Evolutionary conservation across 257 asterid species (phyloP).

Genomic region (Linderniella brevidens): DNA sequence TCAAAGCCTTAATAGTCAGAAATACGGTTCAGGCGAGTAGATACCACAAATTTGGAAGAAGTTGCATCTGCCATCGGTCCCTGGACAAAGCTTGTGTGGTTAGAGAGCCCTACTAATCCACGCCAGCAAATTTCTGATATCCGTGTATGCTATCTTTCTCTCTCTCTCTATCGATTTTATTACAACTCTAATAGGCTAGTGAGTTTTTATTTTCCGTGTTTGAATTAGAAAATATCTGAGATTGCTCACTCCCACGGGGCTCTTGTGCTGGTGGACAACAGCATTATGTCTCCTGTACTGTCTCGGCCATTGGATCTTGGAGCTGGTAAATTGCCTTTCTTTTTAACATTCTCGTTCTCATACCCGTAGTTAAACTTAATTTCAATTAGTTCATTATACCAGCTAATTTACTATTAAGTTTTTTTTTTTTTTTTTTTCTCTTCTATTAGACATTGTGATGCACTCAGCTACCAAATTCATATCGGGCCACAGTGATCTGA

Average conservation of each 20-base stretch:
- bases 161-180: no score
- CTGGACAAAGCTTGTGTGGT: constrained; percentile 81
- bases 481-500: constrained; percentile 76
- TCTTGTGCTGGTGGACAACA: constrained; percentile 82
- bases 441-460: constrained; percentile 85
- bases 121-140: constrained; percentile 85
- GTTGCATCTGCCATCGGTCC: constrained; percentile 60
- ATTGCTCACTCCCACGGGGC: constrained; percentile 80
- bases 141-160: constrained; percentile 20
- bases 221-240: constrained; percentile 61
- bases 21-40: constrained; percentile 49
- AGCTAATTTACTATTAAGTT: no score
- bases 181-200: constrained; percentile 1
- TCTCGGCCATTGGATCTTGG: constrained; percentile 83
- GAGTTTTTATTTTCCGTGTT: constrained; percentile 7
- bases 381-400: no score
- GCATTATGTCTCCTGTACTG: constrained; percentile 88
- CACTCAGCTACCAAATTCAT: constrained; percentile 86
- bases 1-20: constrained; percentile 2
- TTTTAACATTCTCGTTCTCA: no score
- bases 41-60: constrained; percentile 59
- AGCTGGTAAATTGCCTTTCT: constrained; percentile 36
- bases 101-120: constrained; percentile 97
- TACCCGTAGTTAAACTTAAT: background rate
- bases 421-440: no score